Evolutionary conservation across 2,329 filamentous ascomycete species (phyloP), one percentile per base, ranked within the genome.

Genomic region (Fusarium ambrosium): DNA sequence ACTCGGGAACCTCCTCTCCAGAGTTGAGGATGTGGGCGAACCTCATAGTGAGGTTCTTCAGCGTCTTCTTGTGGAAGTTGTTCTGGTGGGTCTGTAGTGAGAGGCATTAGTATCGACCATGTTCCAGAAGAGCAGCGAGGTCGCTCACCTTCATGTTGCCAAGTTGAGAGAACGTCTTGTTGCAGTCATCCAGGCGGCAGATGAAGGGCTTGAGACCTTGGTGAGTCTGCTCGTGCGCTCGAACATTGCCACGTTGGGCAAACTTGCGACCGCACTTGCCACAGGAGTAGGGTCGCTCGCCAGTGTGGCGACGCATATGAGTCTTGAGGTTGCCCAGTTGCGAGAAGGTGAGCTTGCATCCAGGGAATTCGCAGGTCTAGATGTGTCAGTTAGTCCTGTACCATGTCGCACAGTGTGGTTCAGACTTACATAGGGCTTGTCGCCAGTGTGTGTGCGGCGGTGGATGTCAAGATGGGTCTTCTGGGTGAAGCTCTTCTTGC

Each of bases 401-500:
- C 27, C 27, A 8, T 53, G 24, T 53, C 14, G 10, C 24, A 32
- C 27, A 53, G 48, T n/a, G 10, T 53, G 22, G 14, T 16, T 16
- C n/a, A 10, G 14, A 86, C 94, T 87, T 86, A 97, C 93, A 81
- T 96, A 98, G 70, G 96, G 96, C 81, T 95, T 97, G 64, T 93
- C 91, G 18, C 97, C 97, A 3, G 94, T 98, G 83, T 99, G 97
- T 6, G 93, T 92, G 74, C 95, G 90, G 55, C 90, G 92, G 82
- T 99, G 97, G 59, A 97, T 98, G 71, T 97, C 93, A 13, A 98
- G 88, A 78, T 98, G 96, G 1, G 95, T 98, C 84, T 96, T 97
- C 81, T 98, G 96, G 69, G 91, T 91, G 82, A 98, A 98, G 71
- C 89, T 91, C 86, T 97, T 97, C 77, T 88, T 87, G 82, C 96